These are phyloP conservation scores for Olyra latifolia DNA, from an alignment of 176 grass and related monocot species.

Conservation along the genomic window DNA sequence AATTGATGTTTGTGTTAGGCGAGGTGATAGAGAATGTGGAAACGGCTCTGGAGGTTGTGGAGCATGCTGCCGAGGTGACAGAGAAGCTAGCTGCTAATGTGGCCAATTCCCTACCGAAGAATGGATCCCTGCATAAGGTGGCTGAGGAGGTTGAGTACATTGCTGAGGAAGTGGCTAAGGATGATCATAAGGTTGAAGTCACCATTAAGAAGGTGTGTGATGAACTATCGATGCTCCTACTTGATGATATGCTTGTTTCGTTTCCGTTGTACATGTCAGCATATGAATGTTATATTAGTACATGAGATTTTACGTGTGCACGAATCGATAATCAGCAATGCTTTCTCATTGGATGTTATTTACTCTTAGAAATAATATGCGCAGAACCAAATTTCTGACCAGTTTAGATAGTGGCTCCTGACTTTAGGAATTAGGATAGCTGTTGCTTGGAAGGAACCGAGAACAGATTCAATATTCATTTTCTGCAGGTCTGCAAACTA, in stretches of 20 bases:
- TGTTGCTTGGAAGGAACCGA: conserved; percentile 36
- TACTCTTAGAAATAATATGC: not conserved
- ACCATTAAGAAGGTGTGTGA: conserved; percentile 66
- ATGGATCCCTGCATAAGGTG: conserved; percentile 41
- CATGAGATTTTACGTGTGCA: not conserved
- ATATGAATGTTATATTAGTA: not conserved
- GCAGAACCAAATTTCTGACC: not conserved
- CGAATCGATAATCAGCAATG: not conserved
- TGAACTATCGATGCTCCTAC: not conserved
- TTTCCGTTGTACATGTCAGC: not conserved
- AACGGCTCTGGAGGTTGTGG: conserved; percentile 55
- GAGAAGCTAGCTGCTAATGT: conserved; percentile 62
- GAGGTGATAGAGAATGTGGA: conserved; percentile 45
- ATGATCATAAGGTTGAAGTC: conserved; percentile 67
- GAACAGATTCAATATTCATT: not conserved
- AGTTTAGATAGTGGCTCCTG: not conserved
- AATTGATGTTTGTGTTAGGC: conserved; percentile 39
- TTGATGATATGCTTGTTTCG: not conserved
- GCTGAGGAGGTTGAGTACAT: conserved; percentile 63
- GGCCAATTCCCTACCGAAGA: conserved; percentile 45
- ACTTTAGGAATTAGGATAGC: not conserved
- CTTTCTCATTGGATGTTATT: not conserved
- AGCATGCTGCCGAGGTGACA: conserved; percentile 59
- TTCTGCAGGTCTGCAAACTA: not conserved
- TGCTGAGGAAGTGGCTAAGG: conserved; percentile 65